Percentiles rank a stretch among this genome's conserved stretches.
These are phyloP conservation scores for Bruguiera parviflora DNA, from an alignment of 345 rosid species.

Conservation along the genomic window DNA sequence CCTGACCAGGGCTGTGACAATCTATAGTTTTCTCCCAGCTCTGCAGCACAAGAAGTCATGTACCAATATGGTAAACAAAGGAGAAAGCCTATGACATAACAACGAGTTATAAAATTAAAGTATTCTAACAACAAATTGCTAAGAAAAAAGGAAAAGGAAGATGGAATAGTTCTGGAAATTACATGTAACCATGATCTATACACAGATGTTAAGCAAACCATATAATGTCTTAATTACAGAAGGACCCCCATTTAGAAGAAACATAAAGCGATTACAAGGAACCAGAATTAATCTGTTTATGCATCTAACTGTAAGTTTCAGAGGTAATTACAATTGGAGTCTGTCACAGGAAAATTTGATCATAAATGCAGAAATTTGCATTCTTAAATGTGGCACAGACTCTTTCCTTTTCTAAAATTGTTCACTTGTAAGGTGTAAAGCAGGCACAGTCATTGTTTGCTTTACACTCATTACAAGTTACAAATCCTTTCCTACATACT, in stretches of 20 bases:
- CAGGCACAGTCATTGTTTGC: neutral
- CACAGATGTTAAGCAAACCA: too few species aligned
- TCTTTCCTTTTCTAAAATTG: neutral
- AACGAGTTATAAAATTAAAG: neutral
- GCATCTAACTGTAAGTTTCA: neutral
- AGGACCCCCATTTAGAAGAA: too few species aligned
- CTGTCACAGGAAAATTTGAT: neutral
- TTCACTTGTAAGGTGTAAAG: too few species aligned
- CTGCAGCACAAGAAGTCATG: conserved; percentile 29
- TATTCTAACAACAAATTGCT: neutral
- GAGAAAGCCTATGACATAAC: neutral
- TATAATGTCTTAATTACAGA: too few species aligned
- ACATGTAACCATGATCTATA: too few species aligned
- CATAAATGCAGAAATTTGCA: neutral
- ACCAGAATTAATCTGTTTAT: neutral
- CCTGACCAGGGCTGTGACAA: conserved; percentile 95
- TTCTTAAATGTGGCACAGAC: neutral
- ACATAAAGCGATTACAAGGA: neutral
- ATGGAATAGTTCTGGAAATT: too few species aligned
- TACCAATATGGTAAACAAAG: neutral
- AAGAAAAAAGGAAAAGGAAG: too few species aligned
- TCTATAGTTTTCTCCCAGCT: conserved; percentile 99
- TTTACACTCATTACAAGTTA: neutral
- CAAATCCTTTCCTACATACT: neutral
- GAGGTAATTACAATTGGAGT: neutral